phyloP scores from a whole-genome alignment of 441 rosid genomes.

The Syzygium syzygioides region DNA sequence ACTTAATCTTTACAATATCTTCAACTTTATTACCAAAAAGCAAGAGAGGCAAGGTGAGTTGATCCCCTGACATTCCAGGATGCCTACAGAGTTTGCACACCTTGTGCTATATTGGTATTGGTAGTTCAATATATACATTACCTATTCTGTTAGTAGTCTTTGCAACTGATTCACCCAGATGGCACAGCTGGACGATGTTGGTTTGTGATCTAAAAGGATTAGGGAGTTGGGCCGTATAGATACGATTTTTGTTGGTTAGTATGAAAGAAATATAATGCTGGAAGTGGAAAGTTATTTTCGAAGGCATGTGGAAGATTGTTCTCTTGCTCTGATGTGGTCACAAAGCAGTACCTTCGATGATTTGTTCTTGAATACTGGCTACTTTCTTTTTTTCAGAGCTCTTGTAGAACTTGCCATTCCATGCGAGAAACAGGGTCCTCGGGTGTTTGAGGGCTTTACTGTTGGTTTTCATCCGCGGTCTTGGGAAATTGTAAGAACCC shows the following conservation, averaged over 20 bases:
- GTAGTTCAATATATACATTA: not conserved
- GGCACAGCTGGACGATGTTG: not conserved
- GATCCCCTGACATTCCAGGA: not conserved
- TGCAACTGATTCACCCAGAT: not conserved
- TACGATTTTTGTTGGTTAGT: not conserved
- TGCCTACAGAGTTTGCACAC: not conserved
- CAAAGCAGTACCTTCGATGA: not conserved
- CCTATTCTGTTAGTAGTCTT: not conserved
- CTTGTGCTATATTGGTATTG: not conserved
- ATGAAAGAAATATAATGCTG: not conserved
- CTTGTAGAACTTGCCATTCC: constrained; percentile 76
- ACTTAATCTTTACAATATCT: not conserved
- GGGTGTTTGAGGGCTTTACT: constrained; percentile 80
- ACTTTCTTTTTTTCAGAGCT: constrained; percentile 39
- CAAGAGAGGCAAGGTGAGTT: not conserved
- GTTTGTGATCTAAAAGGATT: not conserved
- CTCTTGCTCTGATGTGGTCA: not conserved
- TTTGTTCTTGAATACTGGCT: not conserved
- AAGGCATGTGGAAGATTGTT: not conserved
- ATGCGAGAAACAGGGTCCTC: constrained; percentile 78
- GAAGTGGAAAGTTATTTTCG: not conserved
- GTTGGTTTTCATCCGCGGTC: constrained; percentile 95
- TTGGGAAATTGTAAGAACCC: constrained; percentile 75
- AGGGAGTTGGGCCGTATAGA: not conserved
- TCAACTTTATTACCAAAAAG: not conserved